Percentiles rank a stretch among this genome's conserved stretches.
Evolutionary conservation across 108 stramenopile species (phyloP).

Genomic region (Mayamaea pseudoterrestris): DNA sequence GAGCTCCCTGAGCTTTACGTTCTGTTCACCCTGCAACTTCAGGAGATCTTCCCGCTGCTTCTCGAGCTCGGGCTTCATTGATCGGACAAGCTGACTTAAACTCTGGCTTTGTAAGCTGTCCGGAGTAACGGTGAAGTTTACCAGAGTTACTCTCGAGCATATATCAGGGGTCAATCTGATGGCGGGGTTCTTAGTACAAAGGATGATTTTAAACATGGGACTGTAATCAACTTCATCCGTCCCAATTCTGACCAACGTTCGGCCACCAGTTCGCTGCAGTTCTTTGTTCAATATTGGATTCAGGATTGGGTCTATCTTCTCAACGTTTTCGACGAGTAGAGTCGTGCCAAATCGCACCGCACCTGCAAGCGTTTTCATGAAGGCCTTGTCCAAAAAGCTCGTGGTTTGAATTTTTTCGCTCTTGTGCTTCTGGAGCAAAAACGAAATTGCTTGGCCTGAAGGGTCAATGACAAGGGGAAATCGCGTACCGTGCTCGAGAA

Average conservation of each 20-base stretch:
- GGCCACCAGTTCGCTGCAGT: constrained; percentile 88
- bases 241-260: constrained; percentile 90
- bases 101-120: constrained; percentile 87
- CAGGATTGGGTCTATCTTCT: constrained; percentile 88
- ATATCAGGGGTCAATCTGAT: constrained; percentile 90
- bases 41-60: constrained; percentile 66
- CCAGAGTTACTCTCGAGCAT: constrained; percentile 91
- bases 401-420: constrained; percentile 86
- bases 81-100: constrained; percentile 71
- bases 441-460: constrained; percentile 87
- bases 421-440: constrained; percentile 79
- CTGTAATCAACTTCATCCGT: constrained; percentile 96
- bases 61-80: constrained; percentile 92
- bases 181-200: constrained; percentile 87
- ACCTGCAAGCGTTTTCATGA: constrained; percentile 93
- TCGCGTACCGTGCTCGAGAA: constrained; percentile 79
- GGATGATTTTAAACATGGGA: constrained; percentile 88
- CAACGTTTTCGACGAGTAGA: constrained; percentile 92
- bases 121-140: constrained; percentile 96
- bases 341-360: constrained; percentile 97
- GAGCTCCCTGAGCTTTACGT: constrained; percentile 86
- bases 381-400: constrained; percentile 93
- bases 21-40: constrained; percentile 90
- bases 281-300: constrained; percentile 96
- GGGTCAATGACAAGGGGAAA: constrained; percentile 98